A percentile compares a stretch with the other conserved stretches of the same genome.
Evolutionary conservation across 306 rosid genomes (phyloP).

Genomic region (Acmispon strigosus): DNA sequence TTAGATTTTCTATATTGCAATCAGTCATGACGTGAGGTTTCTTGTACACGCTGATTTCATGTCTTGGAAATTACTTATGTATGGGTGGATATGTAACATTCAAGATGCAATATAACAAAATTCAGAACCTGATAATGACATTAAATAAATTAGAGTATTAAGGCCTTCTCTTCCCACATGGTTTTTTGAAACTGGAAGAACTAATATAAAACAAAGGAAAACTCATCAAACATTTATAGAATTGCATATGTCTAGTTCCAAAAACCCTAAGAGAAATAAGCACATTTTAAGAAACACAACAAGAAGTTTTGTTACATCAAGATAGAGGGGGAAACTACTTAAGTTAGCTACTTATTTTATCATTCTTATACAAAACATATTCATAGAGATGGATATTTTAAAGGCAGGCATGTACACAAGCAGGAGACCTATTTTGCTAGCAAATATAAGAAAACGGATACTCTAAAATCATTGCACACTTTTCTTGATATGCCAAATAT

Average conservation of each 20-base stretch:
- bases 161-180: not conserved
- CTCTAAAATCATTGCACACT: not conserved
- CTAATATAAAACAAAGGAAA: not conserved
- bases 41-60: not conserved
- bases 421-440: not conserved
- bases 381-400: not conserved
- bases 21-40: not conserved
- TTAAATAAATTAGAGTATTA: not conserved
- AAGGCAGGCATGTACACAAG: not conserved
- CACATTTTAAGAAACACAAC: not conserved
- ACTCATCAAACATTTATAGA: not conserved
- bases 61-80: too few relatives aligned
- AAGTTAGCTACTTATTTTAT: not conserved
- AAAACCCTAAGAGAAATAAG: not conserved
- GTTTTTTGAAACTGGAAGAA: not conserved
- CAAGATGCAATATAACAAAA: not conserved
- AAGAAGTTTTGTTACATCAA: not conserved
- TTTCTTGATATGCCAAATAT: conserved; percentile 1
- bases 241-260: not conserved
- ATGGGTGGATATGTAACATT: not conserved
- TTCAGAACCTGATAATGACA: not conserved
- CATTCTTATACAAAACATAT: not conserved
- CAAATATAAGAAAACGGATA: not conserved
- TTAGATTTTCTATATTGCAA: too few relatives aligned
- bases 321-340: not conserved